Base-by-base conservation (phyloP, 345 rosid species). In the Gossypium rotundifolium region DNA sequence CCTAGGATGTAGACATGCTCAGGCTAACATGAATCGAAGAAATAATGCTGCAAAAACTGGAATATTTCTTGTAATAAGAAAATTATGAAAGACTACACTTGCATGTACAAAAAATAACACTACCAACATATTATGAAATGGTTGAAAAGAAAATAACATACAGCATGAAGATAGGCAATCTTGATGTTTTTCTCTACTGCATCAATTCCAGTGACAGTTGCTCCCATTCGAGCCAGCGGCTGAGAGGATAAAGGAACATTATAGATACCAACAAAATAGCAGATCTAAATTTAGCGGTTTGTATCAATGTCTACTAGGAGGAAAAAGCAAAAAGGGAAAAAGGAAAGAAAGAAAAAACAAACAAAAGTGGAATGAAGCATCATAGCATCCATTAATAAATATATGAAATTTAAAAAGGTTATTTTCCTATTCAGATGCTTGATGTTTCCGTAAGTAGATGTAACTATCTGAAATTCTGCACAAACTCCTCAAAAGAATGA, bases 181-280 rank as follows among this genome's bases (percentile, higher is more conserved):
- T 90, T 90, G 82, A 91, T 76, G 83, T 93, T 91, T 81, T 93
- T 93, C 77, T 93, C 96, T 74, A 90, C 91, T 33, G 98, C 98
- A 88, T 95, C 99, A 70, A 95, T 61, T 60, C 98, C 98, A 13
- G 93, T 93, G 69, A 95, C 97, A 68, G 86, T 82, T 76, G 99
- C 99, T 81, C 99, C 98, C 96, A 95, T 84, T 81, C 97, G 84
- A 73, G 99, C 99, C 80, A 93, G 81, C 13, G 99, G 98, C 99
- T 95, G 87, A 72, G 81, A 69, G 25, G 69, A 42, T 33, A 76
- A 73, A 74, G 66, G 27, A 83, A 60, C 12, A 59, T 23, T 1
- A 38, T 25, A 33, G 69, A 46, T 25, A 49, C 55, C 46, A 65
- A 78, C 33, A 57, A 38, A 25, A 51, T 29, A 58, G 14, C 10